Base-by-base conservation (phyloP, 768 basidiomycete genomes). In the Tricholoma sp. region DNA sequence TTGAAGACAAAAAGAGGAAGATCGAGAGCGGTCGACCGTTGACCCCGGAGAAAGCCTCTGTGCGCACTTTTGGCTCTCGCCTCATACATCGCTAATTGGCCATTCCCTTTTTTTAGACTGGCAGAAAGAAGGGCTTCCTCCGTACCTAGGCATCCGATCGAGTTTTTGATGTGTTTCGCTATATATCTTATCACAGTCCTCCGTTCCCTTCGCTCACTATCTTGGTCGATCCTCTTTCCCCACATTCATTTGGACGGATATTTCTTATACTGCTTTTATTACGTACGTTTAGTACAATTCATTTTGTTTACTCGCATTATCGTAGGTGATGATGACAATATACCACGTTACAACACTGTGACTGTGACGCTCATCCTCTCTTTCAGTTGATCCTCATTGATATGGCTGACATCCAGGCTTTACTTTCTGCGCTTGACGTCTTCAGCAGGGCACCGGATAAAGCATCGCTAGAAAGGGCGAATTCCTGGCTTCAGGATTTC, bases 1-100 rank as follows among this genome's bases (percentile, higher is more conserved):
- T 99, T 63, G 97, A 99, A 76, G 97, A 98, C 70, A 98, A 97
- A 86, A 97, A 96, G 85, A 82, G 91, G 77, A 86, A 88, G 68
- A 84, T 98, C 72, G 95, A 98, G 78, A 89, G 85, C 62, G 96
- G 96, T 50, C 83, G 96, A 68, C 94, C 95, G 55, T 77, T 97
- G 73, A 97, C 95, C 35, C 96, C 95, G 18, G 95, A 98, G 77
- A 96, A 95, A 80, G 79, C 82, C 59, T 82, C 84, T 64, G 92
- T 93, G 68, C 75, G 89, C 37, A 46, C 32, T 54, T 21, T 60
- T 47, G 21, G 61, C 24, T 54, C 39, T 41, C 51, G 46, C 16
- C 50, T 52, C 57, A 59, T 64, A 39, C 61, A 56, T 59, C 50
- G 18, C 56, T 63, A 41, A 66, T 58, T 45, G 58, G 31, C 41